Evolutionary conservation across 2,329 filamentous ascomycete species (phyloP), one percentile per base, ranked within the genome.

Genomic region (Myriosclerotinia curreyana): DNA sequence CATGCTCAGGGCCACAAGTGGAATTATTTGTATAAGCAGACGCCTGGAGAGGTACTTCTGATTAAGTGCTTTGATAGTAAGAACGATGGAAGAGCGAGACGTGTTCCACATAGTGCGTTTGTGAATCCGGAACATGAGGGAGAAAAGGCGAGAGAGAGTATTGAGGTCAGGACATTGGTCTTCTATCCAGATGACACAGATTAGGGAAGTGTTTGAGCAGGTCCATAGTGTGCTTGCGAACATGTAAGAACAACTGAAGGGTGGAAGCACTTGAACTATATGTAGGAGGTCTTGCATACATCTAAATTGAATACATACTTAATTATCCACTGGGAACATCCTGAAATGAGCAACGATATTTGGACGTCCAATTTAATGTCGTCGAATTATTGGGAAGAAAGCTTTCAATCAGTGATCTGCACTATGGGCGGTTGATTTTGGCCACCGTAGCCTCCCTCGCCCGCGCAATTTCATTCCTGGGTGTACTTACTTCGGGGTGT

Each of bases 21-120:
- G 83, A 82, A 80, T 71, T 86, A 83, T 72, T 77, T 81, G 66
- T 77, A 77, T 55, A 77, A 76, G 1, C 79, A 85, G 70, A 77
- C 75, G 0, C 82, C 83, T 0, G 76, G 81, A 4, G 79, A 87
- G 75, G 80, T 83, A 4, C 76, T 83, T 3, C 69, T 87, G 51
- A 84, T 87, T 74, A 87, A 87, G 73, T 86, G 83, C 69, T 87
- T 82, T 70, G 85, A 87, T 72, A 82, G 77, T 34, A 82, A 84
- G 77, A 76, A 76, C 31, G 82, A 85, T 71, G 82, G 81, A 0
- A 73, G 80, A 34, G 81, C 82, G 7, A 76, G 82, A 12, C 72
- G 82, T 5, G 79, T 83, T 40, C 82, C 83, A n/a, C 83, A 86
- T 69, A 79, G 79, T 7, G 81, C 83, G 2, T 86, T 87, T 76